Conservation (phyloP, 768 basidiomycete genomes). For the Rhizopogon rudus region DNA sequence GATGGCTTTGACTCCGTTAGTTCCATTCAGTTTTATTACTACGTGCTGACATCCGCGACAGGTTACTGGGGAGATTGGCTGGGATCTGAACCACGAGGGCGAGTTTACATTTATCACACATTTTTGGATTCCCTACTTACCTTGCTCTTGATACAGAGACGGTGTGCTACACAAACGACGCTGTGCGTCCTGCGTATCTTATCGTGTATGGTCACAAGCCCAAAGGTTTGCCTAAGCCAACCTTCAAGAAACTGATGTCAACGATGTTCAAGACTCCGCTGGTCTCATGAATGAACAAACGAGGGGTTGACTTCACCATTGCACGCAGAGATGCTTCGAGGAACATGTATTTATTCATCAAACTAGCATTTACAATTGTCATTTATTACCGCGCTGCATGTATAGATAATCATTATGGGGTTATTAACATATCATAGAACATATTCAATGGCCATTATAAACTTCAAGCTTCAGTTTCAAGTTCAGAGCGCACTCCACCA, state of each 20-base stretch:
- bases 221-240: conserved; percentile 7
- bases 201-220: conserved; percentile 48
- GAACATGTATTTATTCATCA: conserved; percentile 9
- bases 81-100: conserved; percentile 58
- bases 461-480: too few species aligned
- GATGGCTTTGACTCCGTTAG: conserved; percentile 56
- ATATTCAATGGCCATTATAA: too few species aligned
- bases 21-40: neutral
- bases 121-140: neutral
- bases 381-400: neutral
- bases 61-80: conserved; percentile 61
- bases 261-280: conserved; percentile 28
- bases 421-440: too few species aligned
- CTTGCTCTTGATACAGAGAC: conserved; percentile 35
- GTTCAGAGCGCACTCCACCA: too few species aligned
- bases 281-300: conserved; percentile 13
- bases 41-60: conserved; percentile 17
- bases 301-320: neutral
- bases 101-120: conserved; percentile 2
- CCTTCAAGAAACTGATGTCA: conserved; percentile 22
- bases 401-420: too few species aligned
- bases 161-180: conserved; percentile 62
- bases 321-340: neutral
- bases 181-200: conserved; percentile 61
- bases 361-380: conserved; percentile 7